Conservation (phyloP, 257 asterid genomes). For the Asclepias syriaca region DNA sequence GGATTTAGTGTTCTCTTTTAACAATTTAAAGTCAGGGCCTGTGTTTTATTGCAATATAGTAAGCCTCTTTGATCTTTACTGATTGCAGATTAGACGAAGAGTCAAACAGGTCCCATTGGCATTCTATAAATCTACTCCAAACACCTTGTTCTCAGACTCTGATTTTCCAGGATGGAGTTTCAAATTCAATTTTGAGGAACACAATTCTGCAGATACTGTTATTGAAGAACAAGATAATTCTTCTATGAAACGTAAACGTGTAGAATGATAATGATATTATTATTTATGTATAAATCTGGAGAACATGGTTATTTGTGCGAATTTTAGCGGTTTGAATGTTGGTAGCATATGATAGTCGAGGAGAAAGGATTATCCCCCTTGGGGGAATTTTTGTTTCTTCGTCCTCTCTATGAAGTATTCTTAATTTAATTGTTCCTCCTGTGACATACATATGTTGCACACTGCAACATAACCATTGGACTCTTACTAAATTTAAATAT, state of each 20-base stretch:
- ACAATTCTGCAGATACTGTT: neutral
- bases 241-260: slow-evolving; percentile 44
- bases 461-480: neutral
- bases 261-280: slow-evolving; percentile 18
- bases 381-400: slow-evolving; percentile 1
- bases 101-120: slow-evolving; percentile 89
- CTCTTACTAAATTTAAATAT: too few relatives aligned
- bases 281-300: neutral
- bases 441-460: neutral
- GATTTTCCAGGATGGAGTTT: slow-evolving; percentile 91
- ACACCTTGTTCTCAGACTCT: slow-evolving; percentile 52
- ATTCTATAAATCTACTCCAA: slow-evolving; percentile 73
- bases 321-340: neutral
- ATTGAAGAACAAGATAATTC: slow-evolving; percentile 16
- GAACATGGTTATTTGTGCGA: neutral
- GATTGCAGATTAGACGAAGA: slow-evolving; percentile 76
- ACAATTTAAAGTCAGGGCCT: neutral
- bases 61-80: neutral
- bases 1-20: neutral
- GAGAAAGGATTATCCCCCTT: neutral
- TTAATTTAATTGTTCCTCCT: neutral
- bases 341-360: too few relatives aligned
- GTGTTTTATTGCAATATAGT: slow-evolving; percentile 2
- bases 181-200: slow-evolving; percentile 29
- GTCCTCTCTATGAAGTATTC: neutral